Conservation (phyloP, 495 filamentous ascomycete species). For the Paragyromitra xinjiangensis region DNA sequence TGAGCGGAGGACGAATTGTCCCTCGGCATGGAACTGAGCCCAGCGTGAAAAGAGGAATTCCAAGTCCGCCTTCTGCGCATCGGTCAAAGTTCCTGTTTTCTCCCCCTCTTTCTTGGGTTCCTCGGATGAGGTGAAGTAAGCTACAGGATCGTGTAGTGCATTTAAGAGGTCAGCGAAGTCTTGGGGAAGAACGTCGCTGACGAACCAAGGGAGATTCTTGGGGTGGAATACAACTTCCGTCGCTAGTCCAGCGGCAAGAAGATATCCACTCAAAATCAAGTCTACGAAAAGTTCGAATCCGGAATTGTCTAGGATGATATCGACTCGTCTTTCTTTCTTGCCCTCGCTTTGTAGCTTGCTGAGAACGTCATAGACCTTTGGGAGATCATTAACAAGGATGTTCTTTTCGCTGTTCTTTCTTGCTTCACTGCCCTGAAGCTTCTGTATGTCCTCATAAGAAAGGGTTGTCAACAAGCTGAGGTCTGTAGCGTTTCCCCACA, state of each 20-base stretch:
- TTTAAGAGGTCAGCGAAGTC: conserved; percentile 84
- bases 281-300: conserved; percentile 98
- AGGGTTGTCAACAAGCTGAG: conserved; percentile 88
- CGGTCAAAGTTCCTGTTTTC: conserved; percentile 67
- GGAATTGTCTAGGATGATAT: conserved; percentile 94
- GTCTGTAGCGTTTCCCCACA: conserved; percentile 98
- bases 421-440: conserved; percentile 86
- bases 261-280: conserved; percentile 86
- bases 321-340: conserved; percentile 71
- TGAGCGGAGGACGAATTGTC: conserved; percentile 78
- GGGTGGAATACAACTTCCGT: conserved; percentile 90
- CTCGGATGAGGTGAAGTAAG: conserved; percentile 76
- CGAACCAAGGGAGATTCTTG: conserved; percentile 96
- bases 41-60: conserved; percentile 81
- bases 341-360: conserved; percentile 69
- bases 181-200: conserved; percentile 86
- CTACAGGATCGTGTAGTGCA: conserved; percentile 74
- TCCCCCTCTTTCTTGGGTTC: conserved; percentile 68
- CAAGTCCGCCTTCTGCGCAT: conserved; percentile 73
- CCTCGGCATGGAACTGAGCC: conserved; percentile 80
- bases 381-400: conserved; percentile 85
- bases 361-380: conserved; percentile 74
- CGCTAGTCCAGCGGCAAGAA: conserved; percentile 81
- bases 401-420: conserved; percentile 85
- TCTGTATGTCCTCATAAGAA: conserved; percentile 95